Evolutionary conservation across 1,284 basidiomycete species (phyloP), one percentile per base, ranked within the genome.

Genomic region (Ganoderma boninense): DNA sequence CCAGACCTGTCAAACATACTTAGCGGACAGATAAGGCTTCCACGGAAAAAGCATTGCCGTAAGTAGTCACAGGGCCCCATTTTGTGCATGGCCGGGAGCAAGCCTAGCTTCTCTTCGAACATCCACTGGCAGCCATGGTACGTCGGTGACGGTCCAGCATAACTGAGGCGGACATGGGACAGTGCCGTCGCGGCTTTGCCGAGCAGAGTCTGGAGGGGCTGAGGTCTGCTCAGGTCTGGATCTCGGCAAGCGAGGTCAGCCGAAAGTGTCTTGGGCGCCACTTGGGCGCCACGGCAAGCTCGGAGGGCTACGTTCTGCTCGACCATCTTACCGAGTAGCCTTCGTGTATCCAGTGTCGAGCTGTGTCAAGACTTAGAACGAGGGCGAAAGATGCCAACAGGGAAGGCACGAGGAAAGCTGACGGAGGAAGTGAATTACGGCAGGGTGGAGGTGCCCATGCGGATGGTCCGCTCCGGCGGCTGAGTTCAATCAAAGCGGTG

Each of bases 381-480:
- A 20, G 46, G 29, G 46, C 46, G 32, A 64, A n/a, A 7, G 46
- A 42, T 6, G n/a, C 26, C 20, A 26, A 44, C 43, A 23, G 40
- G 52, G 35, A 40, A 54, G 2, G 13, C 3, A 23, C 42, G 29
- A 64, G 6, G 42, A 5, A 44, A 46, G 20, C 29, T 29, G 62
- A 20, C 23, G 40, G 43, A 23, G 61, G 29, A 16, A 54, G 4
- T 11, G 8, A 29, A 54, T 44, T 29, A 29, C 16, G 18, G 44
- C 62, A 35, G 26, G 26, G 10, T n/a, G 49, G 14, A 4, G 49
- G 26, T 29, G 18, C 23, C 35, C 63, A 26, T 23, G n/a, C 43
- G 60, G 42, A 43, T 20, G 23, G 40, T 61, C 60, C 40, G 60
- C 23, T 64, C 56, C 64, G 66, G 57, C 66, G 63, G 70, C 63